phyloP scores from a whole-genome alignment of 805 yeast genomes.

The Teunomyces aglyptinius region DNA sequence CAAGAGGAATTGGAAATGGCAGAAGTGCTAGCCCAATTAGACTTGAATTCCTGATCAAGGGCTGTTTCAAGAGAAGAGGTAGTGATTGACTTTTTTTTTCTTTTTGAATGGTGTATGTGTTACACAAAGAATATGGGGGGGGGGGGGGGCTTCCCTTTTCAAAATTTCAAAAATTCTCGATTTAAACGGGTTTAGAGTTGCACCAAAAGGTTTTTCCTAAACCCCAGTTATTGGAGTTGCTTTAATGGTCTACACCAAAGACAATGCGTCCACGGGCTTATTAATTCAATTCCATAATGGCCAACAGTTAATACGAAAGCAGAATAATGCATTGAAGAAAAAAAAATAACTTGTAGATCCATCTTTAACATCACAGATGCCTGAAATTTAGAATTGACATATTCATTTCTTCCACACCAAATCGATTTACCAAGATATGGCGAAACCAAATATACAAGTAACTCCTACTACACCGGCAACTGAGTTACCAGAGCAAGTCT shows the following conservation, averaged over 20 bases:
- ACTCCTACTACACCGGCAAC: not conserved
- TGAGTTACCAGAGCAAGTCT: not conserved
- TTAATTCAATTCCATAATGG: not conserved
- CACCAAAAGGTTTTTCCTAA: too few species aligned
- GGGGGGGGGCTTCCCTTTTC: too few species aligned
- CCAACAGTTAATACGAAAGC: not conserved
- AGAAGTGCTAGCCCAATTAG: constrained; percentile 9
- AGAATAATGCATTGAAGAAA: not conserved
- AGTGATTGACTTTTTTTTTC: not conserved
- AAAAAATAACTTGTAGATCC: not conserved
- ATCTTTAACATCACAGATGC: not conserved
- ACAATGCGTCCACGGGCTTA: too few species aligned
- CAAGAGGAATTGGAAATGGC: constrained; percentile 15
- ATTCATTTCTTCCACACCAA: not conserved
- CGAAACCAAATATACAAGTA: constrained; percentile 1
- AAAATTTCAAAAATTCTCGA: too few species aligned
- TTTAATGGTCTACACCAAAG: too few species aligned
- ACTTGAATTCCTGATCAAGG: not conserved
- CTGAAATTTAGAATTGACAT: not conserved
- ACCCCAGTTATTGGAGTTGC: too few species aligned
- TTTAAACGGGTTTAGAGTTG: too few species aligned
- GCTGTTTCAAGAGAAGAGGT: not conserved
- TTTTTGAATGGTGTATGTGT: not conserved
- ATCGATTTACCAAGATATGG: not conserved
- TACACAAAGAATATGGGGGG: not conserved